Evolutionary conservation across 2,329 filamentous ascomycete genomes (phyloP), one percentile per base, ranked within the genome.

Genomic region (Fusarium setosum): DNA sequence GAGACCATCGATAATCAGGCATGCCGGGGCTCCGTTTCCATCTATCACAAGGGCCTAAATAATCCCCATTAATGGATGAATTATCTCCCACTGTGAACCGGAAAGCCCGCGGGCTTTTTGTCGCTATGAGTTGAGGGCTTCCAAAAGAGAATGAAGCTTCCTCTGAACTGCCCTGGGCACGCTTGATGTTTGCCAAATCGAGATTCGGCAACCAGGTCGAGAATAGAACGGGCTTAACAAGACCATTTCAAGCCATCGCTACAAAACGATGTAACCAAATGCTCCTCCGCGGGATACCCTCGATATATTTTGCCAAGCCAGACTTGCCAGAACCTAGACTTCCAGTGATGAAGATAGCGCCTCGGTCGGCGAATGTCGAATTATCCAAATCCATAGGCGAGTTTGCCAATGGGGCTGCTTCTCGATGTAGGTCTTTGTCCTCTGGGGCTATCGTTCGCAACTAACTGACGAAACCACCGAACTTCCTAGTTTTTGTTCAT

Each of bases 11-110:
- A 69, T 64, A n/a, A 70, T 55, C 10, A 68, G 37, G 12, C 56
- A 68, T 13, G 52, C 44, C 6, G 59, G 52, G 7, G 49, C 54
- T 11, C 53, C 56, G 15, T 60, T 45, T 18, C 47, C 45, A 12
- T 54, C 38, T 13, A 44, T 41, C 4, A 49, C 61, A 5, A 70
- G 50, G 2, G 44, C 51, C 13, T 60, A 41, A 5, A 61, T 31
- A 12, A 70, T 50, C 23, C 67, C 68, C 58, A 68, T 67, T n/a
- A 69, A 20, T 62, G 58, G n/a, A 67, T 47, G 42, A 66, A 70
- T 7, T 54, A 49, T 7, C 47, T 47, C 15, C 49, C 38, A 5
- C 48, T 32, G 7, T 56, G 56, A 9, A 32, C 49, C 50, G 12
- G 35, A 12, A 10, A 54, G 23, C 7, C 41, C 23, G 7, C 57